These are phyloP conservation scores for Akanthomyces lecanii DNA, from an alignment of 2,329 filamentous ascomycete species.

Conservation along the genomic window DNA sequence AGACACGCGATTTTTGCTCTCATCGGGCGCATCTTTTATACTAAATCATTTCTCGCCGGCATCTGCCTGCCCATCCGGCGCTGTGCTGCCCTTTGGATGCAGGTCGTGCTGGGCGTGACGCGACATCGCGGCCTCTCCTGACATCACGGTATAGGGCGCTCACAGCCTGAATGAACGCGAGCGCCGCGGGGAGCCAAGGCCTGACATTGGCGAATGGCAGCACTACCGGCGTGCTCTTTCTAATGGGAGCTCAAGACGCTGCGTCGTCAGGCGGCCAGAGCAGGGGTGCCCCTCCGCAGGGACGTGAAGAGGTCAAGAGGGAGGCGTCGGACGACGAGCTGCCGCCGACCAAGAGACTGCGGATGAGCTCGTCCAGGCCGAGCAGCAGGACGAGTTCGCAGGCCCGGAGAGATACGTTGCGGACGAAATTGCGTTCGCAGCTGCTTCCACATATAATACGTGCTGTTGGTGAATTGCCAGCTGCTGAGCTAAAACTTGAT, in stretches of 20 bases:
- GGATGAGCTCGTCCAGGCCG: background rate
- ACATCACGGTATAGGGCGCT: background rate
- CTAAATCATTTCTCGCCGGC: background rate
- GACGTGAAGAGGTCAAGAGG: too few species aligned
- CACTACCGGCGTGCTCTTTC: background rate
- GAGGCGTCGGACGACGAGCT: background rate
- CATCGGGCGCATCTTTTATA: background rate
- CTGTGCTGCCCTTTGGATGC: background rate
- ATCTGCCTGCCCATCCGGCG: background rate
- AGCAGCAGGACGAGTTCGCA: background rate
- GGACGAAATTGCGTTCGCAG: constrained; percentile 27
- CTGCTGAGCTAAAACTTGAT: constrained; percentile 23
- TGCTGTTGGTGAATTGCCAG: constrained; percentile 24
- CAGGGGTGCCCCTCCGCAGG: too few species aligned
- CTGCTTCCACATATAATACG: constrained; percentile 31
- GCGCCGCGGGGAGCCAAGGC: background rate
- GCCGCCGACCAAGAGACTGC: background rate
- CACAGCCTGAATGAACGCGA: background rate
- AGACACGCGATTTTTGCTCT: background rate
- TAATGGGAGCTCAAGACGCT: background rate
- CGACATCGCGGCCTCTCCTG: background rate
- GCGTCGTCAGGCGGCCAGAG: too few species aligned
- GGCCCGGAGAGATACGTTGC: constrained; percentile 19
- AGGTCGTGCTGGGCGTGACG: background rate
- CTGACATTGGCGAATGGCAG: background rate